phyloP scores from a whole-genome alignment of 2,329 filamentous ascomycete species.

The Chaetomium strumarium region DNA sequence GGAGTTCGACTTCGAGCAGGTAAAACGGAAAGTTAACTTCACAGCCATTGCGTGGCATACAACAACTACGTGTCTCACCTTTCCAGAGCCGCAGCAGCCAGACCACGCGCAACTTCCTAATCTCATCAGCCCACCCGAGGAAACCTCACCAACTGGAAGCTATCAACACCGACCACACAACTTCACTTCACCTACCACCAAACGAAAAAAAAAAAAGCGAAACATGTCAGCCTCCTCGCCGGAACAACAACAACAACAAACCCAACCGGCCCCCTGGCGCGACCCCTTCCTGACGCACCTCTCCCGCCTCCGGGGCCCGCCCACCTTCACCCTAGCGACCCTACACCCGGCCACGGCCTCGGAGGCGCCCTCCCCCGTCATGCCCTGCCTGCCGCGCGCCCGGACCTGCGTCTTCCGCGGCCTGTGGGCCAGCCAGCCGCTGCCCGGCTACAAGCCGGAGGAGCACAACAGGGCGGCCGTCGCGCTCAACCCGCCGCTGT shows the following conservation, averaged over 20 bases:
- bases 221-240: constrained; percentile 1
- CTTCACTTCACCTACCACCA: background rate
- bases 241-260: constrained; percentile 5
- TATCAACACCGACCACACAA: background rate
- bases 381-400: constrained; percentile 51
- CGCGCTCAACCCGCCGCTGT: constrained; percentile 62
- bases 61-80: background rate
- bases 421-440: constrained; percentile 68
- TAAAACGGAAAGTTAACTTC: background rate
- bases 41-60: background rate
- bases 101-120: background rate
- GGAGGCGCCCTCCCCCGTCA: constrained; percentile 4
- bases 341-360: constrained; percentile 34
- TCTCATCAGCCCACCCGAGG: background rate
- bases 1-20: too few relatives aligned
- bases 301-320: constrained; percentile 38
- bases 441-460: constrained; percentile 29
- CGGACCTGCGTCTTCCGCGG: constrained; percentile 82
- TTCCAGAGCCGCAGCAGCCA: background rate
- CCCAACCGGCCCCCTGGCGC: constrained; percentile 47
- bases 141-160: too few relatives aligned
- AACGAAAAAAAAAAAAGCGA: too few relatives aligned
- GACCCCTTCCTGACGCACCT: constrained; percentile 47
- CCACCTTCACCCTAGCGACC: constrained; percentile 47
- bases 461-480: constrained; percentile 66